These are phyloP conservation scores for Exidia glandulosa DNA, from an alignment of 768 basidiomycete species.

Conservation along the genomic window DNA sequence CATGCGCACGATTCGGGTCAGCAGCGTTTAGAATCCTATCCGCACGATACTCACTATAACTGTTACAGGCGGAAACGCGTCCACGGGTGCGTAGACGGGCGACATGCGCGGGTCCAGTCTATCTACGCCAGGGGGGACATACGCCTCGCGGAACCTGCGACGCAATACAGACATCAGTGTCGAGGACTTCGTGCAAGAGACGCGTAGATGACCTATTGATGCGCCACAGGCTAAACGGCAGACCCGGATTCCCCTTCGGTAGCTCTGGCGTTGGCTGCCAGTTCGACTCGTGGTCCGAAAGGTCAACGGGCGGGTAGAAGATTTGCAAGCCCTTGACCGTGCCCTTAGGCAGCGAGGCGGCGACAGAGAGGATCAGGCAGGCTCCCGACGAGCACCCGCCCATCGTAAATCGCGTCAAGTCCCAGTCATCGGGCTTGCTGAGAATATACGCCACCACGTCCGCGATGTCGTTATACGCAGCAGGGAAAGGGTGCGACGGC, in stretches of 20 bases:
- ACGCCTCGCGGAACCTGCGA: background rate
- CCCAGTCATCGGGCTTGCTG: background rate
- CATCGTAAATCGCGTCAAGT: background rate
- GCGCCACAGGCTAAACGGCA: background rate
- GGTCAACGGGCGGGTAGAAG: background rate
- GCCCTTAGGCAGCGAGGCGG: background rate
- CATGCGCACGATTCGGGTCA: background rate
- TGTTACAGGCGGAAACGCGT: background rate
- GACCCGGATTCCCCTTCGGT: background rate
- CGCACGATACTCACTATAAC: background rate
- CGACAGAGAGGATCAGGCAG: background rate
- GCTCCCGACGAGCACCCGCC: slow-evolving; percentile 1
- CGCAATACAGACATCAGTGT: too few species aligned
- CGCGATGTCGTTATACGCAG: background rate
- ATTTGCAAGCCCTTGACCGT: background rate
- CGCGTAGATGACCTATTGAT: too few species aligned
- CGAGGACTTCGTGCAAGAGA: too few species aligned
- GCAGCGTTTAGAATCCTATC: too few species aligned
- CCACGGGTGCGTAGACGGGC: background rate
- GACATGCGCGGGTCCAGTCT: background rate
- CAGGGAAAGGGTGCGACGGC: slow-evolving; percentile 3
- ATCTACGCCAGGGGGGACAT: background rate
- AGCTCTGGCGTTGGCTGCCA: background rate
- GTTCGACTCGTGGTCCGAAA: background rate
- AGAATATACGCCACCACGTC: background rate